Evolutionary conservation across 2,329 filamentous ascomycete species (phyloP).

Genomic region (Talaromyces amestolkiae): DNA sequence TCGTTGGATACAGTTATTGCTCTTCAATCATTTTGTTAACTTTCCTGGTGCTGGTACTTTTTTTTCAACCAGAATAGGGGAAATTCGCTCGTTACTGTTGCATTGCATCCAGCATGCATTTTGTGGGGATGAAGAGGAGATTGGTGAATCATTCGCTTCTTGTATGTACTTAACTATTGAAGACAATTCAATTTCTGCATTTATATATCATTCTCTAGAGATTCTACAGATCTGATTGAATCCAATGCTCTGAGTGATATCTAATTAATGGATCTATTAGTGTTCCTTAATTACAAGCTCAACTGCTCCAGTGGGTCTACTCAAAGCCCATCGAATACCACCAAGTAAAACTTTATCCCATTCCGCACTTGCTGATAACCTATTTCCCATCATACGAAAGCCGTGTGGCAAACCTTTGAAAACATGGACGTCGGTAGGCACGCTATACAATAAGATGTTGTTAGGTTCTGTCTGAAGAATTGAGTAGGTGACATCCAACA

Average conservation of each 20-base stretch:
- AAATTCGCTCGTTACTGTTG: conserved; percentile 8
- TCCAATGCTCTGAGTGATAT: no score
- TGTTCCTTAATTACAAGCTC: background rate
- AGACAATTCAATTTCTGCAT: background rate
- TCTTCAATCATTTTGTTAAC: background rate
- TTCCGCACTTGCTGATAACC: conserved; percentile 26
- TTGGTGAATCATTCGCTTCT: conserved; percentile 4
- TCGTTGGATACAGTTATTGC: background rate
- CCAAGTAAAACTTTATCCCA: conserved; percentile 33
- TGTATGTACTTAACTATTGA: conserved; percentile 10
- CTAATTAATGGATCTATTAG: background rate
- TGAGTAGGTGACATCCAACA: conserved; percentile 18
- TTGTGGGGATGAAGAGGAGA: background rate
- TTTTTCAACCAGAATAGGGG: background rate
- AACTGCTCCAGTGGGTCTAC: background rate
- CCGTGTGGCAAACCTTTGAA: conserved; percentile 56
- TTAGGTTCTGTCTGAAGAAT: background rate
- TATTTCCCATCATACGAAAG: conserved; percentile 38
- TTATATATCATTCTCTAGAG: no score
- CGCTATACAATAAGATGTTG: conserved; percentile 29
- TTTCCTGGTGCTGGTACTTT: background rate
- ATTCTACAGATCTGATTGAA: no score
- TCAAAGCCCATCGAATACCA: conserved; percentile 25
- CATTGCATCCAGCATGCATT: background rate
- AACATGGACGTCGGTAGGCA: conserved; percentile 50